These are phyloP conservation scores for Penicillium arizonense DNA, from an alignment of 495 filamentous ascomycete species.

Conservation along the genomic window DNA sequence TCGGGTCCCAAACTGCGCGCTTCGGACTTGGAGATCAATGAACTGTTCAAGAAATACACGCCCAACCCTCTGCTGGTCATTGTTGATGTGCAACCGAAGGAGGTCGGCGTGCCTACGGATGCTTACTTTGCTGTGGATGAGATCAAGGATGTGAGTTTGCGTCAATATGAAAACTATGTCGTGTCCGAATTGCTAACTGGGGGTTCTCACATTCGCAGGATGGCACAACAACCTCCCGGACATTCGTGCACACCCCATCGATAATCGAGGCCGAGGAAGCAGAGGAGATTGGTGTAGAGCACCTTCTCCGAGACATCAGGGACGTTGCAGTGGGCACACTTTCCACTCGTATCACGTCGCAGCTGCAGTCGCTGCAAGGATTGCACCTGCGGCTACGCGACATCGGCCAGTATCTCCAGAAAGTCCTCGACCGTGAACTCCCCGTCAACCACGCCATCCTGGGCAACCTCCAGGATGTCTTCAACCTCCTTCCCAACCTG, in stretches of 20 bases:
- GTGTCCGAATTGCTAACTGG: slow-evolving; percentile 6
- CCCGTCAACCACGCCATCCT: slow-evolving; percentile 97
- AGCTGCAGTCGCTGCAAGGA: slow-evolving; percentile 95
- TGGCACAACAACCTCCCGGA: slow-evolving; percentile 94
- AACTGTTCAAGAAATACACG: slow-evolving; percentile 98
- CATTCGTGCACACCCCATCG: slow-evolving; percentile 98
- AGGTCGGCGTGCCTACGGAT: slow-evolving; percentile 95
- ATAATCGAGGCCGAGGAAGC: slow-evolving; percentile 99
- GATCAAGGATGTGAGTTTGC: slow-evolving; percentile 88
- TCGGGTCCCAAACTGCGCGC: slow-evolving; percentile 95
- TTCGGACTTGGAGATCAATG: slow-evolving; percentile 98
- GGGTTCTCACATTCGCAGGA: slow-evolving; percentile 55
- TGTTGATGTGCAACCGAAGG: slow-evolving; percentile 97
- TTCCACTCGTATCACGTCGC: slow-evolving; percentile 94
- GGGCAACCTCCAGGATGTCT: slow-evolving; percentile 96
- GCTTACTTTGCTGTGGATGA: slow-evolving; percentile 99
- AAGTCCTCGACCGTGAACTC: slow-evolving; percentile 86
- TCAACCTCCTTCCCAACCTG: slow-evolving; percentile 96
- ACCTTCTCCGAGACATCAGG: slow-evolving; percentile 93
- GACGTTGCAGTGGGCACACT: slow-evolving; percentile 99
- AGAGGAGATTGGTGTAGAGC: slow-evolving; percentile 98
- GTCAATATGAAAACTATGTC: neutral
- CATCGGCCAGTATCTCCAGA: slow-evolving; percentile 92
- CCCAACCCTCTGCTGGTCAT: slow-evolving; percentile 95
- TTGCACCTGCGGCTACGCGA: slow-evolving; percentile 93